phyloP scores from a whole-genome alignment of 495 filamentous ascomycete species.

The Penicillium cosmopolitanum region DNA sequence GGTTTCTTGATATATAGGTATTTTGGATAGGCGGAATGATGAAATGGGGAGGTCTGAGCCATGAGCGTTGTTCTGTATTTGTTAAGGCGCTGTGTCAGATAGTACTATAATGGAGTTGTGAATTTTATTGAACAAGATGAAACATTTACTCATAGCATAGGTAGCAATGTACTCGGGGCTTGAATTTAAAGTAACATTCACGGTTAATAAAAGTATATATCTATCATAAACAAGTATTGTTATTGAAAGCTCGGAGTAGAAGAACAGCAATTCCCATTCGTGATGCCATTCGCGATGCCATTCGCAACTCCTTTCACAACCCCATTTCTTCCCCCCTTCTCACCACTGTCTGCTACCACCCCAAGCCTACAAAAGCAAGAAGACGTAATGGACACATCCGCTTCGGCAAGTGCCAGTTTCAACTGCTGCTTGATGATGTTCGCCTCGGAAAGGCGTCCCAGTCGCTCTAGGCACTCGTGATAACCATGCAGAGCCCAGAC shows the following conservation, averaged over 20 bases:
- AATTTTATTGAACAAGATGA: too few species aligned
- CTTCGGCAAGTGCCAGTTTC: constrained; percentile 51
- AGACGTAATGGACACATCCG: constrained; percentile 59
- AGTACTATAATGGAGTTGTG: not conserved
- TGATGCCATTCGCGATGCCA: not conserved
- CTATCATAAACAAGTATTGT: not conserved
- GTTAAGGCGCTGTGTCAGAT: not conserved
- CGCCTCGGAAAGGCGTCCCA: constrained; percentile 53
- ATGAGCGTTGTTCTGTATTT: too few species aligned
- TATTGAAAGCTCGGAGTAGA: not conserved
- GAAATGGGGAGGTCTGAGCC: too few species aligned
- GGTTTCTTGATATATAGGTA: constrained; percentile 19
- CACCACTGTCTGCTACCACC: not conserved
- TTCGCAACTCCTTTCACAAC: not conserved
- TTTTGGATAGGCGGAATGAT: not conserved
- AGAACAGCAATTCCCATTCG: not conserved
- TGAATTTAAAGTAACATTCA: too few species aligned
- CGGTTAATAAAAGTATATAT: too few species aligned
- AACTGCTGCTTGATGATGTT: constrained; percentile 51
- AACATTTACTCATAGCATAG: too few species aligned
- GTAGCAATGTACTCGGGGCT: too few species aligned
- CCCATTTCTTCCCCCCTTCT: not conserved
- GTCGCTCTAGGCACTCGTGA: constrained; percentile 58
- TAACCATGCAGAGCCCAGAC: constrained; percentile 68
- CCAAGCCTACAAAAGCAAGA: constrained; percentile 61